Percentiles rank a stretch among this genome's conserved stretches.
phyloP scores from a whole-genome alignment of 345 rosid genomes.

The Linum usitatissimum region DNA sequence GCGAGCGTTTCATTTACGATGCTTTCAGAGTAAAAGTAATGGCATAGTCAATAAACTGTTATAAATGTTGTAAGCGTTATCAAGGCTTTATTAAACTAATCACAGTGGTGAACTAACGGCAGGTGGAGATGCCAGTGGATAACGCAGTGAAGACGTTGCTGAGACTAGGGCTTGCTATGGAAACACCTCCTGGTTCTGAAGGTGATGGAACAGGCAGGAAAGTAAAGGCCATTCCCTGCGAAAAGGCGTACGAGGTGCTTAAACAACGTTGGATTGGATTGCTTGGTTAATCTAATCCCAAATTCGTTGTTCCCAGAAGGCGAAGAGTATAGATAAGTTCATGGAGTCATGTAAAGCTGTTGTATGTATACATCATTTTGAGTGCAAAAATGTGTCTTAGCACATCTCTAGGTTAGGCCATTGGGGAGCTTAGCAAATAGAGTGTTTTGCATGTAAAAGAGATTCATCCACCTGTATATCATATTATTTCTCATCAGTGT shows the following conservation, averaged over 20 bases:
- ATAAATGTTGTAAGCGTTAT: background rate
- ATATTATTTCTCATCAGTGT: too few relatives aligned
- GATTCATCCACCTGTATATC: too few relatives aligned
- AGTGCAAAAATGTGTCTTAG: too few relatives aligned
- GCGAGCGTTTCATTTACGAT: constrained; percentile 76
- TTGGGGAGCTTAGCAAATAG: too few relatives aligned
- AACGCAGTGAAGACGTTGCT: constrained; percentile 52
- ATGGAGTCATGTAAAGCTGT: too few relatives aligned
- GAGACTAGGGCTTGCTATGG: constrained; percentile 56
- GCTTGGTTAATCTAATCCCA: constrained; percentile 25
- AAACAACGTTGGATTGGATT: constrained; percentile 56
- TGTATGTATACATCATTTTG: too few relatives aligned
- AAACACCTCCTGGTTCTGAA: constrained; percentile 20
- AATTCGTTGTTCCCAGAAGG: background rate
- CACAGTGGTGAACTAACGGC: constrained; percentile 14
- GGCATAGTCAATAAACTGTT: background rate
- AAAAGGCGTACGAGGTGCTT: constrained; percentile 46
- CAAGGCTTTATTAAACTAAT: background rate
- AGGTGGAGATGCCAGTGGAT: constrained; percentile 86
- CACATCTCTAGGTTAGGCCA: too few relatives aligned
- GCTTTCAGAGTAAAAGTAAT: constrained; percentile 54
- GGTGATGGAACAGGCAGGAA: constrained; percentile 30
- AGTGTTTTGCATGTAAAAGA: too few relatives aligned
- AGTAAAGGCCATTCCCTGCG: constrained; percentile 47
- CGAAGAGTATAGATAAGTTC: too few relatives aligned